These are phyloP conservation scores for Aspergillus taichungensis DNA, from an alignment of 495 filamentous ascomycete species.

Conservation along the genomic window DNA sequence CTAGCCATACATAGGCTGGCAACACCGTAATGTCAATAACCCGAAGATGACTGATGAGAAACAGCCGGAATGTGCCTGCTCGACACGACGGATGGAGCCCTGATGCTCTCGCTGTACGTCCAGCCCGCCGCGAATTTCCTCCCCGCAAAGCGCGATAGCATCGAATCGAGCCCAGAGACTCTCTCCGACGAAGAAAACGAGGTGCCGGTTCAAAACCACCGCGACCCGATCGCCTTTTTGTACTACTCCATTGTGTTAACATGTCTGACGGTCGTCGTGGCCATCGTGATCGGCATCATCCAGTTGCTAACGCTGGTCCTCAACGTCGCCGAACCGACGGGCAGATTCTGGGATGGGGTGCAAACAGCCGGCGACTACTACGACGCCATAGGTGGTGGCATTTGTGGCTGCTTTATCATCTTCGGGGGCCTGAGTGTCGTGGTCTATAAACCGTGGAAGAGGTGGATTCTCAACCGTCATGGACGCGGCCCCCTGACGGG, in stretches of 20 bases:
- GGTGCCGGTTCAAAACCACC: constrained; percentile 26
- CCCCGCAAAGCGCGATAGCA: constrained; percentile 18
- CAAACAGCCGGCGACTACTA: constrained; percentile 66
- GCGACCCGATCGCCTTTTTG: constrained; percentile 75
- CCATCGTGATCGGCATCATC: constrained; percentile 74
- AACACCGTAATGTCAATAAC: neutral
- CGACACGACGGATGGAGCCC: constrained; percentile 82
- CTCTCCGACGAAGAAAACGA: constrained; percentile 15
- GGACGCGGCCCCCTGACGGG: constrained; percentile 14
- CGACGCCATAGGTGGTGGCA: constrained; percentile 76
- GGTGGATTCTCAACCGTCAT: constrained; percentile 43
- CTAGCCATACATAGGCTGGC: neutral
- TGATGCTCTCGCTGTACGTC: constrained; percentile 93
- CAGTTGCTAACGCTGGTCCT: constrained; percentile 71
- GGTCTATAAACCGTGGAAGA: constrained; percentile 69
- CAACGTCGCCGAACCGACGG: constrained; percentile 63
- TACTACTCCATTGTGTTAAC: constrained; percentile 94
- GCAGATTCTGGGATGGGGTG: constrained; percentile 82
- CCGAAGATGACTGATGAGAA: neutral
- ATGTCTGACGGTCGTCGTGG: constrained; percentile 76
- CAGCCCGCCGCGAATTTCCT: constrained; percentile 44
- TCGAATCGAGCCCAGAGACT: constrained; percentile 5
- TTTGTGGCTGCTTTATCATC: constrained; percentile 75
- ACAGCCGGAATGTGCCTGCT: constrained; percentile 82
- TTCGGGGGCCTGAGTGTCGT: constrained; percentile 64